phyloP scores from a whole-genome alignment of 192 early-diverging fungal genomes.

The Coemansia sp. region DNA sequence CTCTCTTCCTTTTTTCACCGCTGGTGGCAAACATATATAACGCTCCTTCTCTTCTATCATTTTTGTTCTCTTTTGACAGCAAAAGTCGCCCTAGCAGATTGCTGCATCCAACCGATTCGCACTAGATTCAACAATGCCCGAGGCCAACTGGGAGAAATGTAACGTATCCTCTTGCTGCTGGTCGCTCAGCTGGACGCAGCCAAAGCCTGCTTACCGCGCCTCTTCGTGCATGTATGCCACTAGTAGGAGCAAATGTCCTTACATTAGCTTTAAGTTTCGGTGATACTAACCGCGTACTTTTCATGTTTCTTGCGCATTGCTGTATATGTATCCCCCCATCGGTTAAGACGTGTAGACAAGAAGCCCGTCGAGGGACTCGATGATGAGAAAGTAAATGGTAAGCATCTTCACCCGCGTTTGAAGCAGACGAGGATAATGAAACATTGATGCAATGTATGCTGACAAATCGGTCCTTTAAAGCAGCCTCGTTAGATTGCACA shows the following conservation, averaged over 20 bases:
- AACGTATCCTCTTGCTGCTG: slow-evolving; percentile 27
- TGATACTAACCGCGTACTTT: background rate
- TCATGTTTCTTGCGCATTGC: slow-evolving; percentile 11
- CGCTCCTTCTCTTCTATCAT: too few relatives aligned
- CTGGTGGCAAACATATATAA: too few relatives aligned
- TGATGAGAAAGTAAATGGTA: slow-evolving; percentile 84
- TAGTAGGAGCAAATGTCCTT: background rate
- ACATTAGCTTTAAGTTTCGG: background rate
- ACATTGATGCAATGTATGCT: too few relatives aligned
- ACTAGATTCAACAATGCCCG: slow-evolving; percentile 58
- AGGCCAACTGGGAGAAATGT: slow-evolving; percentile 98
- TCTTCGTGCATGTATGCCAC: too few relatives aligned
- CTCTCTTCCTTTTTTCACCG: too few relatives aligned
- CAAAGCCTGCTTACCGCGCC: background rate
- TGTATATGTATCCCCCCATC: background rate
- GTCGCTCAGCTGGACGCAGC: background rate
- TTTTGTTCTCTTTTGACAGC: background rate
- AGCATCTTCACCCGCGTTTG: background rate
- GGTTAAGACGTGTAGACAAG: slow-evolving; percentile 61
- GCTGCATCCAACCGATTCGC: background rate
- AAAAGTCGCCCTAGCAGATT: background rate
- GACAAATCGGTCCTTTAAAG: too few relatives aligned
- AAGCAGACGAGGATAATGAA: background rate
- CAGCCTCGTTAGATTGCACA: too few relatives aligned
- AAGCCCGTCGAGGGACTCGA: slow-evolving; percentile 75